Base-by-base conservation (phyloP, 768 basidiomycete genomes). In the Floccularia luteovirens region DNA sequence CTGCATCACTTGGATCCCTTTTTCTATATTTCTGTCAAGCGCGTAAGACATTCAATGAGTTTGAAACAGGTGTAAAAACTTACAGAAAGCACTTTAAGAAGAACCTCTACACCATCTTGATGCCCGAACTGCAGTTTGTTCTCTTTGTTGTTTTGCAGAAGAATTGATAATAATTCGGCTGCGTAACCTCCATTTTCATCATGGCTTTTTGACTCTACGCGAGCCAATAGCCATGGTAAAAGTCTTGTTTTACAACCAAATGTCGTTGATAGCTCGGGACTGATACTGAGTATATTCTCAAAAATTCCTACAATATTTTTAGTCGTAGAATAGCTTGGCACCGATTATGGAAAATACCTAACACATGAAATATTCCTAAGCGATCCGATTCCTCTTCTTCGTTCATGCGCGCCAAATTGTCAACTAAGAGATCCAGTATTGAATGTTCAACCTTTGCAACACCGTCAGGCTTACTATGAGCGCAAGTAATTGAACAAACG, bases 161-260 rank as follows among this genome's bases (percentile, higher is more conserved):
- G 60, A 43, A 99, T 92, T 13, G 91, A 84, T n/a, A 98, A 67
- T 12, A 98, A 60, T 59, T 99, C 94, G 32, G 90, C 90, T 5
- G 93, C 82, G 52, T 99, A 99, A 43, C 85, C 76, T 34, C 90
- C 79, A 55, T 97, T 99, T 55, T 92, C 90, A 42, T 93, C 88
- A 45, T 90, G 85, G 4, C 58, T 67, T 52, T 83, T 83, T 7
- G 69, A 62, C 52, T 77, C 75, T 30, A 94, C 72, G 14, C 93
- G 79, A 24, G 75, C 69, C 39, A 97, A 63, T 12, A 97, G 60
- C 89, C 89, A 98, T 7, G 69, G 53, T 42, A 97, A 53, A 22
- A 96, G 65, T 20, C 69, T 75, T 1, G 93, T 96, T 45, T 83
- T 81, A 0, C 74, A 62, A 1, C 88, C 78, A 33, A 98, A 70